Evolutionary conservation across 2,329 filamentous ascomycete genomes (phyloP).

Genomic region (Fonsecaea nubica): DNA sequence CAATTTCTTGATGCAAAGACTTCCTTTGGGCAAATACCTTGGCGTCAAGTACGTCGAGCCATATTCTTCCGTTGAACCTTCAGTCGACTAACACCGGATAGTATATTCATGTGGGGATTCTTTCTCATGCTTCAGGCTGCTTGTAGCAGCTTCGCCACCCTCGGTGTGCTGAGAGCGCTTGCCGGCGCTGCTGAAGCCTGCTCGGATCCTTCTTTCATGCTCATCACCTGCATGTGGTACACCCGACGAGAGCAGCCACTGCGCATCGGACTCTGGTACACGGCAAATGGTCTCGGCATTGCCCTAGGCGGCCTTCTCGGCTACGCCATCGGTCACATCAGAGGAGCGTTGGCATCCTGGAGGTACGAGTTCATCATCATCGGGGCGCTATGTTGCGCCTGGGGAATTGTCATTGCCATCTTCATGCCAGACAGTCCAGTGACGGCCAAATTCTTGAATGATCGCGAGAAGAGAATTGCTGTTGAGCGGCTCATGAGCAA

Average conservation of each 20-base stretch:
- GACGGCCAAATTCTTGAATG: conserved; percentile 59
- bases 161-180: conserved; percentile 64
- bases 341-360: conserved; percentile 65
- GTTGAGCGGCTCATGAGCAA: conserved; percentile 63
- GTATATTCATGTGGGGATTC: conserved; percentile 50
- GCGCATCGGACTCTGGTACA: conserved; percentile 67
- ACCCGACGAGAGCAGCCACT: conserved; percentile 68
- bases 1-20: conserved; percentile 67
- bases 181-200: conserved; percentile 59
- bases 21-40: conserved; percentile 70
- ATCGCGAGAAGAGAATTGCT: conserved; percentile 61
- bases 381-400: conserved; percentile 62
- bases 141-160: conserved; percentile 61
- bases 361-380: conserved; percentile 74
- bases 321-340: conserved; percentile 45
- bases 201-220: conserved; percentile 59
- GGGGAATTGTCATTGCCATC: conserved; percentile 65
- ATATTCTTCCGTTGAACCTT: conserved; percentile 39
- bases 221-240: conserved; percentile 62
- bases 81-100: conserved; percentile 43
- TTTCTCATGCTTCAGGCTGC: conserved; percentile 62
- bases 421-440: conserved; percentile 65
- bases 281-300: conserved; percentile 50
- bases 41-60: conserved; percentile 57
- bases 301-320: conserved; percentile 57